phyloP scores from a whole-genome alignment of 306 rosid species.

The Cyamopsis tetragonoloba region DNA sequence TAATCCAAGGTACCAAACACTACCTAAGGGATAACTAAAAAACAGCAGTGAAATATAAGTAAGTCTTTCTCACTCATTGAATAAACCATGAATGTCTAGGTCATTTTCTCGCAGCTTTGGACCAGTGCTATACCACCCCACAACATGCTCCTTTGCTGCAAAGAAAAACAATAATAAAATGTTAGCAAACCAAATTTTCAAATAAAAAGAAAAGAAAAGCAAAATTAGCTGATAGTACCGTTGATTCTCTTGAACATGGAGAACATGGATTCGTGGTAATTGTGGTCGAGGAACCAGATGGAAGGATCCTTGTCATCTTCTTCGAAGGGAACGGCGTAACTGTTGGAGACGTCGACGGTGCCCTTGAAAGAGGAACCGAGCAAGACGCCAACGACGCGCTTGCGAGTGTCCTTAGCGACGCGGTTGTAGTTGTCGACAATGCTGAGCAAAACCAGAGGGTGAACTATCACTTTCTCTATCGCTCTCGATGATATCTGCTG shows the following conservation, averaged over 20 bases:
- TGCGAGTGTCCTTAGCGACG: constrained; percentile 82
- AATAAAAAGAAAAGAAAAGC: background rate
- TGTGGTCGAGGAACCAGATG: constrained; percentile 95
- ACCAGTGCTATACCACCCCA: constrained; percentile 96
- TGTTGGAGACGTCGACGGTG: constrained; percentile 80
- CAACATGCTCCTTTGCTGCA: constrained; percentile 87
- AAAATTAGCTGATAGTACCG: constrained; percentile 40
- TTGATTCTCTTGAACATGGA: constrained; percentile 97
- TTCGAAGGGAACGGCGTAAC: constrained; percentile 96
- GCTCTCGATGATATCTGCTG: constrained; percentile 75
- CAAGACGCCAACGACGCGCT: constrained; percentile 81
- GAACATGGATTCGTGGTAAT: constrained; percentile 84
- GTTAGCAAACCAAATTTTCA: background rate
- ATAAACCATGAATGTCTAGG: constrained; percentile 72
- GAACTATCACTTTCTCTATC: constrained; percentile 83
- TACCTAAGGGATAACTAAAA: no score
- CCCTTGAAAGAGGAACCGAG: constrained; percentile 79
- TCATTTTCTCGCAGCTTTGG: constrained; percentile 94
- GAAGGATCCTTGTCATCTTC: constrained; percentile 90
- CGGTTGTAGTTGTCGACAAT: constrained; percentile 89
- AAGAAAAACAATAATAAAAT: background rate
- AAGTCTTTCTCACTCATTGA: no score
- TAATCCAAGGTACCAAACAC: no score
- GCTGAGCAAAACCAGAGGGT: constrained; percentile 81
- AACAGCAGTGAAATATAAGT: no score